phyloP scores from a whole-genome alignment of 345 rosid species.

The Linum usitatissimum region DNA sequence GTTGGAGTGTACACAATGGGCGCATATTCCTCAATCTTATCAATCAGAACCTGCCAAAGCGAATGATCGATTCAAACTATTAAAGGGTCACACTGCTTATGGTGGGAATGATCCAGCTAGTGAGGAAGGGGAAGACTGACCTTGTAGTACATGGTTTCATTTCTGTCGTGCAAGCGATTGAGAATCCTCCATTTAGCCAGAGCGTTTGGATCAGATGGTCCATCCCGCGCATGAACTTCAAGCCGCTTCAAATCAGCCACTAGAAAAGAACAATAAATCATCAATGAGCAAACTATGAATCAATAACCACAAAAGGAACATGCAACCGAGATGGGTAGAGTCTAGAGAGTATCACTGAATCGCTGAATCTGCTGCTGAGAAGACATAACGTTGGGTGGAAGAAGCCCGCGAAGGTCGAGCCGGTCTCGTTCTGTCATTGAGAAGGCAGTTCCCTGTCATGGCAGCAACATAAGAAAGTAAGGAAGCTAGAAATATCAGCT shows the following conservation, averaged over 20 bases:
- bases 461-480: neutral
- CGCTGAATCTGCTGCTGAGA: conserved; percentile 84
- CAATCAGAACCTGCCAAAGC: conserved; percentile 64
- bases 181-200: conserved; percentile 94
- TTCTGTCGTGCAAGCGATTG: conserved; percentile 86
- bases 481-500: neutral
- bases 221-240: conserved; percentile 84
- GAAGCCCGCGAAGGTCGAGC: conserved; percentile 92
- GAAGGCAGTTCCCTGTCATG: conserved; percentile 75
- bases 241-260: conserved; percentile 93
- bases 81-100: neutral
- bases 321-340: neutral
- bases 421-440: conserved; percentile 93
- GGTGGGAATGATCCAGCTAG: neutral
- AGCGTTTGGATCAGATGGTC: conserved; percentile 87
- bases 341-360: conserved; percentile 39
- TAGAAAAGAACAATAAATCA: conserved; percentile 11
- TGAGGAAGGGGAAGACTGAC: conserved; percentile 18
- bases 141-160: conserved; percentile 95
- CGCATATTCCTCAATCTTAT: conserved; percentile 90
- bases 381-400: conserved; percentile 82
- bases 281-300: neutral
- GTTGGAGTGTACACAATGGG: conserved; percentile 96
- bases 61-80: neutral
- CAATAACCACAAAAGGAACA: neutral